A percentile compares a stretch with the other conserved stretches of the same genome.
phyloP scores from a whole-genome alignment of 139 green algal genomes.

The Coelastrella sp. region DNA sequence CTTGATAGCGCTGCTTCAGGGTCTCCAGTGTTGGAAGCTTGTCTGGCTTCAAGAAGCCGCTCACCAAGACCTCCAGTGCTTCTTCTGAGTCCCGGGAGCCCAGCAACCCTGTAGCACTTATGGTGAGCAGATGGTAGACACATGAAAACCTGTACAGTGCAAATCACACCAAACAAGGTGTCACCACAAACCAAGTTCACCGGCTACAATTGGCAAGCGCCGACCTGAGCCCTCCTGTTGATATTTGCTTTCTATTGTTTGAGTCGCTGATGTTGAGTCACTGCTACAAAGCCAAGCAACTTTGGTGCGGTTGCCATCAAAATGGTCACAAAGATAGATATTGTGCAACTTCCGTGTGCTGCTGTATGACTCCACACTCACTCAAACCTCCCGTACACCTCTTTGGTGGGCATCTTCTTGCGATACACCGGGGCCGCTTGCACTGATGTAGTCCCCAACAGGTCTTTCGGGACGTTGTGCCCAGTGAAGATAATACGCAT shows the following conservation, averaged over 20 bases:
- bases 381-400: not conserved
- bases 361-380: not conserved
- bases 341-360: not conserved
- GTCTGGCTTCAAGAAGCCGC: not conserved
- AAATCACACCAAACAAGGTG: not conserved
- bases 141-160: not conserved
- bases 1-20: not conserved
- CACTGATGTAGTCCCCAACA: not conserved
- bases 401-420: not conserved
- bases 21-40: not conserved
- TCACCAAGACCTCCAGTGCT: not conserved
- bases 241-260: not conserved
- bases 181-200: not conserved
- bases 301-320: not conserved
- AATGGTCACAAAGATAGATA: not conserved
- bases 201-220: not conserved
- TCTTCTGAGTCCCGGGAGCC: not conserved
- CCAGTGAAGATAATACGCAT: not conserved
- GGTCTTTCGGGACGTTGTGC: not conserved
- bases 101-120: not conserved
- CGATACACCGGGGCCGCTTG: not conserved
- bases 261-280: not conserved
- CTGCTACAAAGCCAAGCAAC: not conserved
- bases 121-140: not conserved
- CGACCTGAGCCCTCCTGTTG: not conserved